Evolutionary conservation across 371 early-diverging fungal species (phyloP), one percentile per base, ranked within the genome.

Genomic region (Lichtheimia corymbifera): DNA sequence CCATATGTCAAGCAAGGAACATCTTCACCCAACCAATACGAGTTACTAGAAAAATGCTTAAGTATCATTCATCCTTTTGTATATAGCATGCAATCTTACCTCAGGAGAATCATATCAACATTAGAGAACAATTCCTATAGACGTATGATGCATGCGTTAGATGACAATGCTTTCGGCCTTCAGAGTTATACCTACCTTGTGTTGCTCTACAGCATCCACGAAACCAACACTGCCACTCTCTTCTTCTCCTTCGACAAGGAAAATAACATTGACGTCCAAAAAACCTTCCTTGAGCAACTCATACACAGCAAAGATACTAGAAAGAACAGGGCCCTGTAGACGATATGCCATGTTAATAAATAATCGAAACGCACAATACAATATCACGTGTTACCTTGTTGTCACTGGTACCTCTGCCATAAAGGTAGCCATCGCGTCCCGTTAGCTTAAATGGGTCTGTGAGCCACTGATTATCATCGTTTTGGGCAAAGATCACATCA

Each of bases 181-280:
- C n/a, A 47, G 15, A 50, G 9, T 44, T 25, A 13, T 35, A 24
- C 18, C 45, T 68, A 70, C 72, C 64, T 83, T 83, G 54, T 83
- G 70, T 28, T 76, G 70, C 17, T 76, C 77, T 1, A 93, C 74
- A 0, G 91, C 88, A 18, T 86, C 83, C 54, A 76, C 71, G 55
- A 93, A 81, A 0, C 93, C 93, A 11, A 75, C 72, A 59, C 90
- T 89, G 5, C 91, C 91, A 53, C 83, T 84, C 68, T 93, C 93
- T 66, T 93, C 93, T 68, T 93, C 93, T 28, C 93, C 93, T 68
- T 93, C 93, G 49, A 93, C 86, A 62, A 92, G 66, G 58, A 93
- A 92, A 35, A 87, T 85, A 5, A 93, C 90, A 56, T 91, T 83
- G n/a, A 83, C 79, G 51, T 84, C 79, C 61, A 93, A 66, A 0